Base-by-base conservation (phyloP, 495 filamentous ascomycete species). In the Pseudevernia furfuracea region DNA sequence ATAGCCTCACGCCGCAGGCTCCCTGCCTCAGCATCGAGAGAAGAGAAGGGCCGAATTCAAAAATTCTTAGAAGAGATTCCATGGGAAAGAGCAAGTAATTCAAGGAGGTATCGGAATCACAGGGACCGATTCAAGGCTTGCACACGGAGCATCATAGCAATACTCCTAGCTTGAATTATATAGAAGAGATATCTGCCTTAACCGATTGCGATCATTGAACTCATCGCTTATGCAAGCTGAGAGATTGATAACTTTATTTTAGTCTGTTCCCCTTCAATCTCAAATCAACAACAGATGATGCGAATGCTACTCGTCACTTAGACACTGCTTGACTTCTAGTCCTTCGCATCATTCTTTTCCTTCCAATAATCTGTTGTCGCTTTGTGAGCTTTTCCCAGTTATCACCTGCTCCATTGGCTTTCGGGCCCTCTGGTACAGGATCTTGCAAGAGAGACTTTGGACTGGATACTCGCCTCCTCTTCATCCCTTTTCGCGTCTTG, bases 341-440 rank as follows among this genome's bases (percentile, higher is more conserved):
- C 65, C 77, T 81, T 59, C 87, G 79, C 73, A 81, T 76, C 75
- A 81, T 81, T 39, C 87, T 77, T 75, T 90, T 90, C 73, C 82
- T 84, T 64, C 82, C 80, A 70, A 90, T 89, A 68, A 89, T 88
- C 59, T 80, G 78, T 66, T 83, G 81, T 67, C 84, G 79, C 72
- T 85, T 85, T 12, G 81, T 80, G 23, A 83, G 44, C 73, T 84
- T 87, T 66, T 82, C 80, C 61, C 79, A 76, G 28, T 82, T 79
- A 34, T 23, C 38, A 63, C 11, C 60, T 61, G 55, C 58, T 43
- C 12, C 34, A 6, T 34, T 38, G 39, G 25, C 25, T 39, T 39
- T 62, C 44, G 32, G 15, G 32, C n/a, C 44, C 9, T 32, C 57
- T 3, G 30, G 53, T 61, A 38, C 1, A 25, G 43, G 17, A 10